Evolutionary conservation across 768 basidiomycete genomes (phyloP).

Genomic region (Leucosporidium scottii): DNA sequence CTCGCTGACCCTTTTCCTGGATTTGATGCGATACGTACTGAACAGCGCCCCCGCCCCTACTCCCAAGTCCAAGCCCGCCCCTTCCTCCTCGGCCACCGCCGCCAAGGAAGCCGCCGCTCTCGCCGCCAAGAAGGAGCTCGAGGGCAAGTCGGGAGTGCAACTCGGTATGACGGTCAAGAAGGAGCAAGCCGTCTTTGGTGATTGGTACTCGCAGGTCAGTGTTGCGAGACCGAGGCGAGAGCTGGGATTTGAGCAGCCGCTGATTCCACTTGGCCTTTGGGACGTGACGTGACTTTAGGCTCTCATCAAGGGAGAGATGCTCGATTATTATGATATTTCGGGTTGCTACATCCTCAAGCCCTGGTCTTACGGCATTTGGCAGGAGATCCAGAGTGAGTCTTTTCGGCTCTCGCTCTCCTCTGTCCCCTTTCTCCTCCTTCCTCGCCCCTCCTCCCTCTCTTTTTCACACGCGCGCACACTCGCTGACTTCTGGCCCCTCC

Average conservation of each 20-base stretch:
- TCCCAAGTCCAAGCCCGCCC: too few relatives aligned
- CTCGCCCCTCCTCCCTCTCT: neutral
- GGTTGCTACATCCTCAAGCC: slow-evolving; percentile 98
- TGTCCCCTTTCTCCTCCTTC: neutral
- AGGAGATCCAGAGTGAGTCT: slow-evolving; percentile 74
- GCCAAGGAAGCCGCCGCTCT: slow-evolving; percentile 6
- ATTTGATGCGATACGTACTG: too few relatives aligned
- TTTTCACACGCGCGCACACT: too few relatives aligned
- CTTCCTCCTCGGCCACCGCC: neutral
- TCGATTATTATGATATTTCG: slow-evolving; percentile 97
- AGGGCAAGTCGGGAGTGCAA: slow-evolving; percentile 33
- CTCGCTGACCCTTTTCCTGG: too few relatives aligned
- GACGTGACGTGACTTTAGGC: slow-evolving; percentile 51
- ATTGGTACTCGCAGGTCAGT: slow-evolving; percentile 32
- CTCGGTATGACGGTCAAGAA: slow-evolving; percentile 39
- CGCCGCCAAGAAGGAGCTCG: slow-evolving; percentile 20
- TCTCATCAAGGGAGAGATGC: slow-evolving; percentile 95
- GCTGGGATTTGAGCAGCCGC: too few relatives aligned
- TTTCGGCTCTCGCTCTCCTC: neutral
- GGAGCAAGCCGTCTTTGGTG: slow-evolving; percentile 37
- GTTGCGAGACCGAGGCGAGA: too few relatives aligned
- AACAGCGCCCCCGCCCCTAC: neutral
- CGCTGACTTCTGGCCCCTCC: too few relatives aligned
- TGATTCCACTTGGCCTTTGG: neutral
- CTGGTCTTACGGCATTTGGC: slow-evolving; percentile 97